Evolutionary conservation across 106 monocot species (phyloP).

Genomic region (Agapanthus africanus): DNA sequence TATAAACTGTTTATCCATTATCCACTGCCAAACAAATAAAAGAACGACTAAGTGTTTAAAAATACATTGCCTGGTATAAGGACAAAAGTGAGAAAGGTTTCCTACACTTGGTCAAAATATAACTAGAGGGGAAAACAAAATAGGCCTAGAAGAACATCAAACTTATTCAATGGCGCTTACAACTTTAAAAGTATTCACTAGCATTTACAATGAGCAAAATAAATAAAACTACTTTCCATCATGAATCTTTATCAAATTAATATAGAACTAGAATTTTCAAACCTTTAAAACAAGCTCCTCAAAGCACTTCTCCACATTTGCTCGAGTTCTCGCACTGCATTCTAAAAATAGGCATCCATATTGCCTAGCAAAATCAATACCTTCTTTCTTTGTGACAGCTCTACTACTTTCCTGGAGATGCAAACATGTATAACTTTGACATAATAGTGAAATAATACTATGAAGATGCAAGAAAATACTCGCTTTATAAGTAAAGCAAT

Average conservation of each 20-base stretch:
- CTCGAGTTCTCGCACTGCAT: slow-evolving; percentile 66
- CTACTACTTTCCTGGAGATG: slow-evolving; percentile 51
- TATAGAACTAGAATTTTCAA: slow-evolving; percentile 6
- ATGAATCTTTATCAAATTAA: too few relatives aligned
- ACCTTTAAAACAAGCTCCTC: slow-evolving; percentile 79
- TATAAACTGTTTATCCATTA: too few relatives aligned
- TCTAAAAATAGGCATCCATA: slow-evolving; percentile 61
- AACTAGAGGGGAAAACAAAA: too few relatives aligned
- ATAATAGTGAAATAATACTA: too few relatives aligned
- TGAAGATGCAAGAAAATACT: neutral
- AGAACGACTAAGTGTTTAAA: too few relatives aligned
- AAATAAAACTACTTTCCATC: too few relatives aligned
- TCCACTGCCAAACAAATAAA: too few relatives aligned
- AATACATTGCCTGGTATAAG: too few relatives aligned
- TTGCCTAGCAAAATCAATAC: slow-evolving; percentile 56
- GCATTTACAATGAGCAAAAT: too few relatives aligned
- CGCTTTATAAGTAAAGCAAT: neutral
- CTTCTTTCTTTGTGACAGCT: slow-evolving; percentile 68
- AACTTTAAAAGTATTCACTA: too few relatives aligned
- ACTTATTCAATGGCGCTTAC: neutral
- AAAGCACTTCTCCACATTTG: slow-evolving; percentile 68
- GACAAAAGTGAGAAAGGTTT: too few relatives aligned
- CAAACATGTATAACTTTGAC: neutral
- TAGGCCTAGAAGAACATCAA: neutral
- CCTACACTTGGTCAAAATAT: too few relatives aligned